phyloP scores from a whole-genome alignment of 2,329 filamentous ascomycete species.

The Calonectria leucothoes region DNA sequence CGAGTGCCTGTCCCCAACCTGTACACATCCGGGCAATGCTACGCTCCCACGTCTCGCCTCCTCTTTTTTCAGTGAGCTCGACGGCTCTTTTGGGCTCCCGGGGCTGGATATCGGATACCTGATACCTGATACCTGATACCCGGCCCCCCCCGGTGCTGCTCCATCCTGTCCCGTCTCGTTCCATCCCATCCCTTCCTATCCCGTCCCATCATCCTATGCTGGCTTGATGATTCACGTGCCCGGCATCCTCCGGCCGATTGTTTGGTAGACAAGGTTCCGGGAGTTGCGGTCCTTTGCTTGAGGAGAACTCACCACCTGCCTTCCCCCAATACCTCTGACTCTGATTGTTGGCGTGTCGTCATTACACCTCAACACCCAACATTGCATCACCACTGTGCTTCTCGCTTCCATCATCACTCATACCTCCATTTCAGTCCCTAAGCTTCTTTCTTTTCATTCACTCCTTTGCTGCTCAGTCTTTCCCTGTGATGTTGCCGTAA shows the following conservation, averaged over 20 bases:
- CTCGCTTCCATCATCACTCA: conserved; percentile 15
- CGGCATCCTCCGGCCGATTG: neutral
- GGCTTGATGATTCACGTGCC: conserved; percentile 9
- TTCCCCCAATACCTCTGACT: neutral
- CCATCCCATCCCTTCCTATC: neutral
- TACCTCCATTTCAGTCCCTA: neutral
- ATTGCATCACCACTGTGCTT: conserved; percentile 21
- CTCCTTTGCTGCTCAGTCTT: neutral
- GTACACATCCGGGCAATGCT: conserved; percentile 1
- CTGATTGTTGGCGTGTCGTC: conserved; percentile 19
- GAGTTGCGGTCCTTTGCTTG: conserved; percentile 1
- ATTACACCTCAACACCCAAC: conserved; percentile 8
- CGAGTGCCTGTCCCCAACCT: neutral
- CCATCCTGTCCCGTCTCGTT: neutral
- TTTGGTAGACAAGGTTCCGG: conserved; percentile 1
- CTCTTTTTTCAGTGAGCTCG: neutral
- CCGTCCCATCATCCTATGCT: neutral
- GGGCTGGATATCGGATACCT: neutral
- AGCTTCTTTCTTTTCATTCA: neutral
- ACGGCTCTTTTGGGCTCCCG: neutral
- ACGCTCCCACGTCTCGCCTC: neutral
- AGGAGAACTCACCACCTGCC: neutral
- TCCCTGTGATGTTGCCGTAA: conserved; percentile 20
- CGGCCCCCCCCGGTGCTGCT: neutral
- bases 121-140: no score